Evolutionary conservation across 1,139 yeast genomes (phyloP).

Genomic region (Yamadazyma oceani): DNA sequence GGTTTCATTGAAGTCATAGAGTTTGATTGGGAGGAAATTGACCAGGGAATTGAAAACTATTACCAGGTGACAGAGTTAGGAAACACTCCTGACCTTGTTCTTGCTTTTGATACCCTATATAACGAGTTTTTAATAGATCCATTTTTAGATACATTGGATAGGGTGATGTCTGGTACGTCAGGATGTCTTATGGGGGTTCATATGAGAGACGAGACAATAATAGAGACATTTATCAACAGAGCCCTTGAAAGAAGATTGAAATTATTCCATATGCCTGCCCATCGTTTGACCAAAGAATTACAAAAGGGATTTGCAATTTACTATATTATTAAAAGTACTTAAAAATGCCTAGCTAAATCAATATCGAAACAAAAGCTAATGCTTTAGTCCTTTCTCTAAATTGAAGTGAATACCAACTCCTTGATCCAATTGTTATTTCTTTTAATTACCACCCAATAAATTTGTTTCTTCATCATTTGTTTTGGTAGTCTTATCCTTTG

Average conservation of each 20-base stretch:
- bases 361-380: no score
- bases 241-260: conserved; percentile 19
- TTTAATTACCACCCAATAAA: conserved; percentile 7
- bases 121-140: conserved; percentile 60
- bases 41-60: conserved; percentile 29
- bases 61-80: conserved; percentile 9
- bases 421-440: no score
- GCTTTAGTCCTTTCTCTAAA: no score
- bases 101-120: conserved; percentile 73
- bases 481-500: conserved; percentile 6
- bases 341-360: neutral
- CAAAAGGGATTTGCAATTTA: conserved; percentile 47
- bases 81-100: conserved; percentile 41
- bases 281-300: conserved; percentile 28
- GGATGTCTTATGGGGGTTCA: conserved; percentile 53
- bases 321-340: conserved; percentile 19
- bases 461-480: conserved; percentile 19
- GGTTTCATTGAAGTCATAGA: conserved; percentile 43
- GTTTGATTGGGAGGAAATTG: conserved; percentile 65
- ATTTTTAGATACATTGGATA: conserved; percentile 44
- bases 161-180: conserved; percentile 32
- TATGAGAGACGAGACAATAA: conserved; percentile 52
- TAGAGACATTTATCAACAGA: conserved; percentile 45
- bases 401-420: no score
- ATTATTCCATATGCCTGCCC: conserved; percentile 28